Evolutionary conservation across 805 yeast genomes (phyloP).

Genomic region (Lipomyces yamanashiensis): DNA sequence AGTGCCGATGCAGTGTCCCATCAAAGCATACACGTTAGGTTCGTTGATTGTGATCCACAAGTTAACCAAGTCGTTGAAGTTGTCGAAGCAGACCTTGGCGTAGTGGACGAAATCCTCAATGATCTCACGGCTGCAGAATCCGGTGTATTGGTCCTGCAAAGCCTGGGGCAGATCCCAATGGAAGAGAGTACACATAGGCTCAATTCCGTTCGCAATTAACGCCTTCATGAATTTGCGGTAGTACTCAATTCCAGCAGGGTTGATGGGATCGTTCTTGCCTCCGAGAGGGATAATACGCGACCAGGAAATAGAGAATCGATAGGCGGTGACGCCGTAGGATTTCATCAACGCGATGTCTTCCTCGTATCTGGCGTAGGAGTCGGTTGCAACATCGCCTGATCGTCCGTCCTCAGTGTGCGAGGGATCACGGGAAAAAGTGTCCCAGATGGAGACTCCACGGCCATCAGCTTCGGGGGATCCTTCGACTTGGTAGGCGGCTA

Average conservation of each 20-base stretch:
- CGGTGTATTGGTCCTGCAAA: constrained; percentile 41
- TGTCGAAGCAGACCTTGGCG: constrained; percentile 45
- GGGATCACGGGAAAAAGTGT: constrained; percentile 38
- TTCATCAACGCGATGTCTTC: constrained; percentile 46
- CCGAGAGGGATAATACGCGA: constrained; percentile 47
- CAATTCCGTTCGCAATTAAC: constrained; percentile 39
- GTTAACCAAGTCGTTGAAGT: constrained; percentile 45
- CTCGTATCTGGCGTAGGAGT: constrained; percentile 46
- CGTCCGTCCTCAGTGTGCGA: constrained; percentile 28
- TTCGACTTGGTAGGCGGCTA: constrained; percentile 43
- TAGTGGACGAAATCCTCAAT: constrained; percentile 46
- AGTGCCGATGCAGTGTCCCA: constrained; percentile 15
- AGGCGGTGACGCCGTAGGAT: constrained; percentile 45
- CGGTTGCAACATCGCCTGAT: constrained; percentile 43
- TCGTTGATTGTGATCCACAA: constrained; percentile 47
- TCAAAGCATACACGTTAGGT: constrained; percentile 39
- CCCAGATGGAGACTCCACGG: constrained; percentile 45
- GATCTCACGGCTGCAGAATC: constrained; percentile 42
- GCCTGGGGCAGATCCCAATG: constrained; percentile 48
- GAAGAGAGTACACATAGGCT: constrained; percentile 46
- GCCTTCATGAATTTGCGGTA: constrained; percentile 44
- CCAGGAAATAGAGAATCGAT: constrained; percentile 48
- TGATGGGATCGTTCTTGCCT: constrained; percentile 31
- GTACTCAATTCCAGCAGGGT: constrained; percentile 44
- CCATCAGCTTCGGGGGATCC: constrained; percentile 48